phyloP scores from a whole-genome alignment of 176 grass and related monocot species.

The Puya raimondii region DNA sequence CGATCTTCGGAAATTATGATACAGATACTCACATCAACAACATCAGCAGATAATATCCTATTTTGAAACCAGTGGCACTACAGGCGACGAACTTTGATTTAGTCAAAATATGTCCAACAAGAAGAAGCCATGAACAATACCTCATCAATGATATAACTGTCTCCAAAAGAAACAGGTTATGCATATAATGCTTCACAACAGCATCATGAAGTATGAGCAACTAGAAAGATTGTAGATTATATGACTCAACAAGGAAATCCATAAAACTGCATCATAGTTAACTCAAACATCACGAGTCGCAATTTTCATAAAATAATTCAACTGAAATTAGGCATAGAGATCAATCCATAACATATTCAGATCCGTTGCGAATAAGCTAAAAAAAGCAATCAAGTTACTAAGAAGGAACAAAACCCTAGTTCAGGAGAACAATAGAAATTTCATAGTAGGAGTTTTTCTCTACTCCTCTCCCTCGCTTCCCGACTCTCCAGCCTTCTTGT shows the following conservation, averaged over 20 bases:
- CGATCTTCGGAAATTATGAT: too few relatives aligned
- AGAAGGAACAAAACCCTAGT: neutral
- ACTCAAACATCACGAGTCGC: neutral
- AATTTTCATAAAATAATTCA: neutral
- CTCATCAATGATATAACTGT: too few relatives aligned
- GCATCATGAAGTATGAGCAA: neutral
- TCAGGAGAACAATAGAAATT: neutral
- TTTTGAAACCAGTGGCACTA: too few relatives aligned
- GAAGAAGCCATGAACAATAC: too few relatives aligned
- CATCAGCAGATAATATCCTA: too few relatives aligned
- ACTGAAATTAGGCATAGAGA: neutral
- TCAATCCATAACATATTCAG: neutral
- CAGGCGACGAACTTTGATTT: too few relatives aligned
- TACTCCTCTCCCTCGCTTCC: constrained; percentile 23
- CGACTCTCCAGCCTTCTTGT: constrained; percentile 37
- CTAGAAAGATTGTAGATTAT: neutral
- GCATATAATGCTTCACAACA: neutral
- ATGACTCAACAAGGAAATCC: neutral
- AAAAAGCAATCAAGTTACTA: neutral
- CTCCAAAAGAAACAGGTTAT: too few relatives aligned
- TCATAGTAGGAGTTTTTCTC: neutral
- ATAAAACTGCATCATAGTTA: neutral
- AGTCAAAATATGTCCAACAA: too few relatives aligned
- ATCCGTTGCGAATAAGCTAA: neutral
- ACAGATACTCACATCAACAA: too few relatives aligned